Percentiles rank a stretch among this genome's conserved stretches.
Conservation (phyloP, 768 basidiomycete genomes). For the Russula griseocarnosa region DNA sequence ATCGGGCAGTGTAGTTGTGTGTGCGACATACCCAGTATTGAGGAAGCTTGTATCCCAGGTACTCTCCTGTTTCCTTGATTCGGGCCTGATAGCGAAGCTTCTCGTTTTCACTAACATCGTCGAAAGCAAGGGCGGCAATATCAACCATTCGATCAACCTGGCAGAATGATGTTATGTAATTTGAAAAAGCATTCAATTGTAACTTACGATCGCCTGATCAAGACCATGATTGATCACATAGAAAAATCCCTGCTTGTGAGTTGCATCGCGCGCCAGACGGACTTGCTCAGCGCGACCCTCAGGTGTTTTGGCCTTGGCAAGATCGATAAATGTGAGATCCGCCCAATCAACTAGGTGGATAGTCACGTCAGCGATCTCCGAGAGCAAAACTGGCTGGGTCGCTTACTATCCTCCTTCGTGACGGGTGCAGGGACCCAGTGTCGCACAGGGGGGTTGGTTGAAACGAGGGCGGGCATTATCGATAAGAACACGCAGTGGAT, state of each 20-base stretch:
- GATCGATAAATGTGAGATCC: constrained; percentile 36
- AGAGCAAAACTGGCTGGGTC: not conserved
- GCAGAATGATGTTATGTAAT: not conserved
- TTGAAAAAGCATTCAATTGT: not conserved
- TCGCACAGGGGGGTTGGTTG: constrained; percentile 25
- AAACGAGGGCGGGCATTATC: constrained; percentile 26
- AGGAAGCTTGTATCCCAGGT: constrained; percentile 53
- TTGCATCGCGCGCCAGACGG: constrained; percentile 34
- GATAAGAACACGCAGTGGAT: not conserved
- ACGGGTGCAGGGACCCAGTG: constrained; percentile 32
- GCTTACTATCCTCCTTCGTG: constrained; percentile 30
- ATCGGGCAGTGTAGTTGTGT: not conserved
- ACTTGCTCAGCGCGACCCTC: constrained; percentile 36
- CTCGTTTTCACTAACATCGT: constrained; percentile 36
- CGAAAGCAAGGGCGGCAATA: constrained; percentile 38
- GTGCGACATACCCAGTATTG: constrained; percentile 47
- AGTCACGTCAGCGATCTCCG: not conserved
- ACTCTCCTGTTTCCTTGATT: constrained; percentile 44
- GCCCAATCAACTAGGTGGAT: constrained; percentile 37
- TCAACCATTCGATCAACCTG: constrained; percentile 37
- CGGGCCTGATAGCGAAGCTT: constrained; percentile 34
- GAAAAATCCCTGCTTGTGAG: constrained; percentile 41
- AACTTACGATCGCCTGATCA: constrained; percentile 39
- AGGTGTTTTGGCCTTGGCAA: constrained; percentile 34
- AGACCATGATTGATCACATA: constrained; percentile 50